Conservation (phyloP, 176 grass and related monocot species). For the Carex scoparia region DNA sequence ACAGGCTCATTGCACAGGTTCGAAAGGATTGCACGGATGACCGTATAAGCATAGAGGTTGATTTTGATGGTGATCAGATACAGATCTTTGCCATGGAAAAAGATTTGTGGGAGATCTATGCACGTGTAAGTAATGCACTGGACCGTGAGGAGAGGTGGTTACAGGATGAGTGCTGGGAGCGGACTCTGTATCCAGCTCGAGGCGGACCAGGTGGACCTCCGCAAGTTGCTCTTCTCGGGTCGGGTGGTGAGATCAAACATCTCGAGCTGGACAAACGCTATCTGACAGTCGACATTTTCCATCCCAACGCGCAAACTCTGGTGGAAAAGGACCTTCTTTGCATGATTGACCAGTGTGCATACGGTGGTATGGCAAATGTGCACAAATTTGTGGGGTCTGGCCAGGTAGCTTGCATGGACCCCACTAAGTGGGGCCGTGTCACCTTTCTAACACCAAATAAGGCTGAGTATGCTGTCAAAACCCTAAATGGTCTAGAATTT, state of each 20-base stretch:
- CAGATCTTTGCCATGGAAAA: constrained; percentile 59
- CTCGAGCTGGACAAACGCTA: constrained; percentile 71
- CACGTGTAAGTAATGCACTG: constrained; percentile 39
- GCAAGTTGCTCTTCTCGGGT: constrained; percentile 61
- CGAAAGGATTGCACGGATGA: constrained; percentile 60
- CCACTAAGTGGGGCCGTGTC: constrained; percentile 68
- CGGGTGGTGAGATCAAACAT: constrained; percentile 96
- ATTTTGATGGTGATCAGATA: constrained; percentile 53
- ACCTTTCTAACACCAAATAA: constrained; percentile 72
- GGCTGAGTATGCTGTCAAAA: constrained; percentile 58
- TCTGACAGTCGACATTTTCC: constrained; percentile 70
- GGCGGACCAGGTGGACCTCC: constrained; percentile 37
- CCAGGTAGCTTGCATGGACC: constrained; percentile 32
- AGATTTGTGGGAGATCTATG: constrained; percentile 52
- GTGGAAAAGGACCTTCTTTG: constrained; percentile 73
- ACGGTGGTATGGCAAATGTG: constrained; percentile 47
- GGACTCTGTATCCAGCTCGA: constrained; percentile 40
- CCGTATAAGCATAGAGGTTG: constrained; percentile 54
- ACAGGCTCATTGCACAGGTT: constrained; percentile 50
- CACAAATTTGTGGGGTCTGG: constrained; percentile 37
- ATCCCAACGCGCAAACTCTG: constrained; percentile 55
- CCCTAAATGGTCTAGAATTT: constrained; percentile 65
- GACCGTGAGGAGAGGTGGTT: constrained; percentile 54
- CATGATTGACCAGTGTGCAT: constrained; percentile 48
- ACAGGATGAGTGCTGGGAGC: constrained; percentile 70